Conservation (phyloP, 2,329 filamentous ascomycete genomes). For the Didymella pinodella region DNA sequence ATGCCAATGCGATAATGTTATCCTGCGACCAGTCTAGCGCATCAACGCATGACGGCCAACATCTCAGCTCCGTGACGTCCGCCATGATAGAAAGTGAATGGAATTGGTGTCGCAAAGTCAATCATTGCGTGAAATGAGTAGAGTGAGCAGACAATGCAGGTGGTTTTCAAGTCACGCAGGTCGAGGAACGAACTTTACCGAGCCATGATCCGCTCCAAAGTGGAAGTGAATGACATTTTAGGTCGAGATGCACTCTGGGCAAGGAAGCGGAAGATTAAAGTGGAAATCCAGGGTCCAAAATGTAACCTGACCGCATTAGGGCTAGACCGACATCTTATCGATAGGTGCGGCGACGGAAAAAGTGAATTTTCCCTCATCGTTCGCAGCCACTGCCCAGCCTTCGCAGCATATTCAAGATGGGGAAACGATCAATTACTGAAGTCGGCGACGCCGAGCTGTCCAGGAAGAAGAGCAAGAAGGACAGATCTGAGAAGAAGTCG, state of each 20-base stretch:
- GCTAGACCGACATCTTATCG: constrained; percentile 28
- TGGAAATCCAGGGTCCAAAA: constrained; percentile 14
- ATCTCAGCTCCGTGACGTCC: constrained; percentile 45
- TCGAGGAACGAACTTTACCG: neutral
- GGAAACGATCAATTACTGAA: constrained; percentile 48
- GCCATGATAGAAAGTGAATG: constrained; percentile 33
- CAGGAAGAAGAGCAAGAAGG: constrained; percentile 51
- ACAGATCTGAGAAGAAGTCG: constrained; percentile 44
- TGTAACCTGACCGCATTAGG: neutral
- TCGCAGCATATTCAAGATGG: constrained; percentile 37
- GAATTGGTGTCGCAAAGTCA: neutral
- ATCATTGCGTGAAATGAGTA: constrained; percentile 3
- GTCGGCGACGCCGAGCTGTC: constrained; percentile 41
- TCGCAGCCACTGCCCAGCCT: constrained; percentile 7
- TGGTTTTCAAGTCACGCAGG: neutral
- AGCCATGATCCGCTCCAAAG: neutral
- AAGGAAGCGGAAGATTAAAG: constrained; percentile 10
- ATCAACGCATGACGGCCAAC: constrained; percentile 61
- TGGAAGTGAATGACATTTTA: neutral
- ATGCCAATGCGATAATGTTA: constrained; percentile 64
- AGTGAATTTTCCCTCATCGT: constrained; percentile 11
- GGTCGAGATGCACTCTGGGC: neutral
- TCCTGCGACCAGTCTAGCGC: constrained; percentile 68
- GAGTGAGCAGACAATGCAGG: neutral
- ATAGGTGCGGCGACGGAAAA: constrained; percentile 22